A percentile compares a stretch with the other conserved stretches of the same genome.
phyloP scores from a whole-genome alignment of 2,329 filamentous ascomycete genomes.

The Penicillium digitatum region DNA sequence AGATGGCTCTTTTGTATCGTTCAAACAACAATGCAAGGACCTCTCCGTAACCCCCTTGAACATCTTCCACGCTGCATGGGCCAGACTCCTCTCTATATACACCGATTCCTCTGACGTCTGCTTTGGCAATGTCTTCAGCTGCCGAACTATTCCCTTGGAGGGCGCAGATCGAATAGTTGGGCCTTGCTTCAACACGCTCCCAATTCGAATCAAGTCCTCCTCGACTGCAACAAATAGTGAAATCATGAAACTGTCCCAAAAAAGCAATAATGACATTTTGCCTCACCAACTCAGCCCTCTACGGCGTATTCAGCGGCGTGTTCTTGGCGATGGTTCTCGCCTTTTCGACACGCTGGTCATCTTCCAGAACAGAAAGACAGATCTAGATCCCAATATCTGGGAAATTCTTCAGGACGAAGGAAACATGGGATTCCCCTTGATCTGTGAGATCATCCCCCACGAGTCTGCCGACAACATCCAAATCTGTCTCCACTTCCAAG shows the following conservation, averaged over 20 bases:
- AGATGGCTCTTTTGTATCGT: slow-evolving; percentile 39
- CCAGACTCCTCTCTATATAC: slow-evolving; percentile 57
- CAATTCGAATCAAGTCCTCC: slow-evolving; percentile 59
- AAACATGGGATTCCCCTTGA: slow-evolving; percentile 64
- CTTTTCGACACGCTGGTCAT: slow-evolving; percentile 80
- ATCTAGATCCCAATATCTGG: slow-evolving; percentile 51
- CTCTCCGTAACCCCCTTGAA: slow-evolving; percentile 62
- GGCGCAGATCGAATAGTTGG: slow-evolving; percentile 70
- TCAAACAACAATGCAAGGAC: slow-evolving; percentile 51
- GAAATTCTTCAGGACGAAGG: slow-evolving; percentile 49
- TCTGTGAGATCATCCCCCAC: slow-evolving; percentile 68
- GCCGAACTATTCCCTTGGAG: slow-evolving; percentile 64
- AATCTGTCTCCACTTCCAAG: slow-evolving; percentile 61
- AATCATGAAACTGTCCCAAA: slow-evolving; percentile 59
- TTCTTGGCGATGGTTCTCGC: slow-evolving; percentile 45
- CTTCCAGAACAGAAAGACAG: slow-evolving; percentile 59
- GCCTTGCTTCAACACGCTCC: slow-evolving; percentile 88
- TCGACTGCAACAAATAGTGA: slow-evolving; percentile 50
- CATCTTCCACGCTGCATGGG: slow-evolving; percentile 70
- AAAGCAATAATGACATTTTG: slow-evolving; percentile 58
- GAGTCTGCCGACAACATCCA: slow-evolving; percentile 50
- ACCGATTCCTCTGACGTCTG: slow-evolving; percentile 64
- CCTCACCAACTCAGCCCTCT: slow-evolving; percentile 71
- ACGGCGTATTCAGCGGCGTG: slow-evolving; percentile 61
- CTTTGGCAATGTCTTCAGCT: slow-evolving; percentile 82